Base-by-base conservation (phyloP, 2,329 filamentous ascomycete genomes). In the Annulohypoxylon truncatum region DNA sequence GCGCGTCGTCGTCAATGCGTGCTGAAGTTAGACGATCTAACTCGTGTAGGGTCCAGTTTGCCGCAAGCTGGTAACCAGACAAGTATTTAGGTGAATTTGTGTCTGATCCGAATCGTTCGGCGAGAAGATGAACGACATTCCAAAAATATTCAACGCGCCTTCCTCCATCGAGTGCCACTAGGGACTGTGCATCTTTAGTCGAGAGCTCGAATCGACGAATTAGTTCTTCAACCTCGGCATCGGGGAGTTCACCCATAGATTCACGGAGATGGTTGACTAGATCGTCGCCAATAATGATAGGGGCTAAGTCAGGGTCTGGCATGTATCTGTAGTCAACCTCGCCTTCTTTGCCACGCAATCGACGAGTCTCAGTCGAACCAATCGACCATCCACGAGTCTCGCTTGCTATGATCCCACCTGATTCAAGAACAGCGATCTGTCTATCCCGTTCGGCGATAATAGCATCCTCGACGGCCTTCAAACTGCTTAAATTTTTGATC, bases 281-380 rank as follows among this genome's bases (percentile, higher is more conserved):
- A 61, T 92, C 89, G 1, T 84, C 76, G 6, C 89, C 89, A 65
- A 99, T 91, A 2, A 94, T 77, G 1, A 99, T 83, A 1, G 96
- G 93, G 0, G 88, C 86, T 12, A 99, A 84, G 76, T 99, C 96
- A 4, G 96, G 93, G 77, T 99, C 96, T 0, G 96, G 95, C 95
- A 99, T 98, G 77, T 99, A 99, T 42, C 96, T 87, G 79, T 99
- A 99, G 78, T 99, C 96, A 4, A 98, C 94, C 76, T 97, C 95
- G 50, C 96, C 96, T 78, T 98, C 96, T 78, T 99, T 99, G 24
- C 93, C 93, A 73, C 96, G 87, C 44, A 99, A 82, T 40, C 91
- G 87, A 63, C 88, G 89, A 2, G 96, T 98, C 76, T 94, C 90
- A 3, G 88, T 93, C 68, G 89, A 90, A 2, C 94, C 94, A 22